These are phyloP conservation scores for Hypomyces perniciosus DNA, from an alignment of 2,329 filamentous ascomycete species.

Conservation along the genomic window DNA sequence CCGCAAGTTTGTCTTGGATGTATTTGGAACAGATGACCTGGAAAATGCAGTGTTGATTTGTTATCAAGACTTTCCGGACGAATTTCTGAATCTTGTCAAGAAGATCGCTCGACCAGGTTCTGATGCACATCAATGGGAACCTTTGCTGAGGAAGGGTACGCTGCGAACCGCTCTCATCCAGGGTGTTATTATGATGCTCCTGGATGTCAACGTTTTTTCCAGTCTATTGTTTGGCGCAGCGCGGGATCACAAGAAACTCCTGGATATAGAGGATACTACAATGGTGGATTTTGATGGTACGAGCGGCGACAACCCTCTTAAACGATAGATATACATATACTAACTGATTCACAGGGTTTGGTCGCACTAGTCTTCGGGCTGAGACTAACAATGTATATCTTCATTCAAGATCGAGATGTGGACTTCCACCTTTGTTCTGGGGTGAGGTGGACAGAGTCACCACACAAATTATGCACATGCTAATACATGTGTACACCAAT, in stretches of 20 bases:
- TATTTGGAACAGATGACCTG: slow-evolving; percentile 13
- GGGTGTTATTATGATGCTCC: slow-evolving; percentile 25
- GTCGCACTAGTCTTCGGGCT: slow-evolving; percentile 22
- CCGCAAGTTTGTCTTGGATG: slow-evolving; percentile 15
- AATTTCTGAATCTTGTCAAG: slow-evolving; percentile 22
- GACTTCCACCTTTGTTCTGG: slow-evolving; percentile 25
- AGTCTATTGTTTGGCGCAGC: slow-evolving; percentile 27
- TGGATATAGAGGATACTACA: slow-evolving; percentile 19
- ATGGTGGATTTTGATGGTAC: slow-evolving; percentile 24
- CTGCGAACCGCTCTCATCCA: slow-evolving; percentile 22
- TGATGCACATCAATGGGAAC: slow-evolving; percentile 22
- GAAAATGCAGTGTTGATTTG: slow-evolving; percentile 18
- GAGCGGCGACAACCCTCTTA: not conserved
- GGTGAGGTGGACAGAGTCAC: slow-evolving; percentile 24
- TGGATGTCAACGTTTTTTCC: slow-evolving; percentile 24
- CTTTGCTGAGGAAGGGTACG: slow-evolving; percentile 18
- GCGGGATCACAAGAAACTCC: slow-evolving; percentile 17
- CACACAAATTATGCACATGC: slow-evolving; percentile 17
- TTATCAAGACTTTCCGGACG: slow-evolving; percentile 15
- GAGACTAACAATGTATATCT: slow-evolving; percentile 22
- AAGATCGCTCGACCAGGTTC: slow-evolving; percentile 24
- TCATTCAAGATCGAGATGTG: slow-evolving; percentile 6
- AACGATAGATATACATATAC: not conserved
- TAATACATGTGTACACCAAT: slow-evolving; percentile 22
- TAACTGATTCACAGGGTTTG: slow-evolving; percentile 22